These are phyloP conservation scores for Chlamydomonas schloesseri DNA, from an alignment of 139 green algal genomes.

Conservation along the genomic window DNA sequence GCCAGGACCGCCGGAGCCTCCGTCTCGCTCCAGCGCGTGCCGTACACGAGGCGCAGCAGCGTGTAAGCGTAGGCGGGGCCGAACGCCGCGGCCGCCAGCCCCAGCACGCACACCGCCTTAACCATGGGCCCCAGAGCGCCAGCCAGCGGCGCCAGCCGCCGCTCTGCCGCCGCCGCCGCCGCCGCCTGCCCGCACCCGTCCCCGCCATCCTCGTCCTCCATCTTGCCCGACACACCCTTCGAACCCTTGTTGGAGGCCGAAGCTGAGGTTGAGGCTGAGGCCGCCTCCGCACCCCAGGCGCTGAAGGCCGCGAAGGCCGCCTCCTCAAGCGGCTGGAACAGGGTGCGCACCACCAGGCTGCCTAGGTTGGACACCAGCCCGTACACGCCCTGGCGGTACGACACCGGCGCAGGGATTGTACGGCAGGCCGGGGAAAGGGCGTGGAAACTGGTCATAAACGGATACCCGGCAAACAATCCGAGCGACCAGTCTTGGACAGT, in stretches of 20 bases:
- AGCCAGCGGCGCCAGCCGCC: slow-evolving; percentile 43
- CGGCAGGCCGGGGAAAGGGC: too few species aligned
- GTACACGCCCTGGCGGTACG: slow-evolving; percentile 82
- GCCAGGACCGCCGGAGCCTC: slow-evolving; percentile 79
- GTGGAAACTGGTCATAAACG: too few species aligned
- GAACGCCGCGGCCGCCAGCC: slow-evolving; percentile 77
- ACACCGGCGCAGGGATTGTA: too few species aligned
- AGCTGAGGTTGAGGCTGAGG: too few species aligned
- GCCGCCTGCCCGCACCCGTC: neutral
- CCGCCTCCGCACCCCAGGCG: slow-evolving; percentile 46
- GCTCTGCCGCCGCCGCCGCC: neutral
- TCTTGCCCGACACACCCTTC: too few species aligned
- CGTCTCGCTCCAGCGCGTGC: slow-evolving; percentile 73
- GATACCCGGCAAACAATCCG: too few species aligned
- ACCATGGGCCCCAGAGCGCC: slow-evolving; percentile 69
- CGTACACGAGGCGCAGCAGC: slow-evolving; percentile 82
- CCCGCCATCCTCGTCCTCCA: too few species aligned
- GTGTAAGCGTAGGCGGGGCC: slow-evolving; percentile 83
- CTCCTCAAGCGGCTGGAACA: slow-evolving; percentile 92
- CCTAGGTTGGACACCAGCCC: slow-evolving; percentile 89
- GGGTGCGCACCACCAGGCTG: slow-evolving; percentile 84
- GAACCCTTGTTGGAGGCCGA: too few species aligned
- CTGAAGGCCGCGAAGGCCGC: slow-evolving; percentile 89
- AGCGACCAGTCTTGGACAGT: too few species aligned
- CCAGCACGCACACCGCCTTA: slow-evolving; percentile 69